These are phyloP conservation scores for Marsdenia floribunda DNA, from an alignment of 257 asterid species.

Conservation along the genomic window DNA sequence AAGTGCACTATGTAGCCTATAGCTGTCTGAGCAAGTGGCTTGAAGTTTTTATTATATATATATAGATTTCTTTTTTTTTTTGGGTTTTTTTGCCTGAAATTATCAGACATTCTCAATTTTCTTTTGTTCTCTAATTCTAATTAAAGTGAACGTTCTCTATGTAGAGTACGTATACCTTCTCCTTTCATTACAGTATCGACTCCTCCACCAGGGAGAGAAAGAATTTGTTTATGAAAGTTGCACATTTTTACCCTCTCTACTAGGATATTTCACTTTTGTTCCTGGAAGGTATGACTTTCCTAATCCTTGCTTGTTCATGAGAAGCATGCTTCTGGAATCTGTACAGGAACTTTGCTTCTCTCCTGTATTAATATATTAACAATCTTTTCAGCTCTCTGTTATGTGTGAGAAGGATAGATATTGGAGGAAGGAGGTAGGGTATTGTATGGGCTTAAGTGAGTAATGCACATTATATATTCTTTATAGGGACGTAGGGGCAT, in stretches of 20 bases:
- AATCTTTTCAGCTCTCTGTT: neutral
- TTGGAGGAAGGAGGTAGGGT: neutral
- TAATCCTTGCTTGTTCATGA: neutral
- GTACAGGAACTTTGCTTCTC: neutral
- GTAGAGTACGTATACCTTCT: neutral
- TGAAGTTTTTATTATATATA: neutral
- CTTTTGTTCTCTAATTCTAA: neutral
- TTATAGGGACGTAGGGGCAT: too few relatives aligned
- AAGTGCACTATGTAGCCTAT: neutral
- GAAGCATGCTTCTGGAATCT: neutral
- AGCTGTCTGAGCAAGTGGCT: neutral
- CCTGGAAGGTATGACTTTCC: conserved; percentile 72
- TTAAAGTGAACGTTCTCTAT: neutral
- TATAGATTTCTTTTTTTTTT: neutral
- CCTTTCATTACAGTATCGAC: conserved; percentile 58
- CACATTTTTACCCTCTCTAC: conserved; percentile 34
- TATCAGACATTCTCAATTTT: neutral
- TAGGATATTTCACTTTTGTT: conserved; percentile 72
- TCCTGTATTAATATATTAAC: neutral
- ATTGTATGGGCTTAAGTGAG: too few relatives aligned
- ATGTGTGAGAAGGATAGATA: neutral
- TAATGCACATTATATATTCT: too few relatives aligned
- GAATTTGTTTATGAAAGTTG: conserved; percentile 87
- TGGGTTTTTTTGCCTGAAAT: neutral
- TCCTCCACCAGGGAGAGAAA: conserved; percentile 61